These are phyloP conservation scores for Falciphora oryzae DNA, from an alignment of 2,329 filamentous ascomycete species.

Conservation along the genomic window DNA sequence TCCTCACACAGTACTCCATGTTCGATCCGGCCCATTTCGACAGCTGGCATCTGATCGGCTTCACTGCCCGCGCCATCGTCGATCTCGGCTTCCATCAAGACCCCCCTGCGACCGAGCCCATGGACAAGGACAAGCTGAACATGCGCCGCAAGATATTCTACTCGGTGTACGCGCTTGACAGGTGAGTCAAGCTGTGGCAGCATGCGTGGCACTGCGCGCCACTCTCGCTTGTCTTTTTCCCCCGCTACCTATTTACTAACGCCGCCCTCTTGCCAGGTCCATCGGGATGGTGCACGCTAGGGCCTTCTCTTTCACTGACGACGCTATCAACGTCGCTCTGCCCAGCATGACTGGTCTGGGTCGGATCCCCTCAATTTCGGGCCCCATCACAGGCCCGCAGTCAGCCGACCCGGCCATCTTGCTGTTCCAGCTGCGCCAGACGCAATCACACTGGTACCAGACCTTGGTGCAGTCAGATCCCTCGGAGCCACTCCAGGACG, in stretches of 20 bases:
- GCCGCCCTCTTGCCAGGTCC: conserved; percentile 44
- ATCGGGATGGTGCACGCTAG: conserved; percentile 84
- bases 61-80: conserved; percentile 78
- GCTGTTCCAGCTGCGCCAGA: conserved; percentile 75
- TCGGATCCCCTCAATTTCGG: conserved; percentile 35
- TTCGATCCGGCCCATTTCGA: conserved; percentile 88
- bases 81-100: conserved; percentile 94
- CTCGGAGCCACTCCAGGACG: conserved; percentile 56
- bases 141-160: conserved; percentile 80
- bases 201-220: conserved; percentile 5
- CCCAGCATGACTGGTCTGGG: conserved; percentile 48
- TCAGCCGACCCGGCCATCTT: conserved; percentile 66
- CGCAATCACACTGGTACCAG: conserved; percentile 88
- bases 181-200: conserved; percentile 43
- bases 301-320: conserved; percentile 90
- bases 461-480: conserved; percentile 76
- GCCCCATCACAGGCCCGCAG: conserved; percentile 38
- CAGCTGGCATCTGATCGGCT: conserved; percentile 88
- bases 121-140: conserved; percentile 66
- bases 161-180: conserved; percentile 83
- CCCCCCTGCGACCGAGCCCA: conserved; percentile 62
- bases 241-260: conserved; percentile 16
- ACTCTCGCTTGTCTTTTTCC: not conserved
- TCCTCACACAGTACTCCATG: conserved; percentile 85
- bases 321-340: conserved; percentile 75